phyloP scores from a whole-genome alignment of 805 yeast genomes.

The Saturnispora serradocipensis region DNA sequence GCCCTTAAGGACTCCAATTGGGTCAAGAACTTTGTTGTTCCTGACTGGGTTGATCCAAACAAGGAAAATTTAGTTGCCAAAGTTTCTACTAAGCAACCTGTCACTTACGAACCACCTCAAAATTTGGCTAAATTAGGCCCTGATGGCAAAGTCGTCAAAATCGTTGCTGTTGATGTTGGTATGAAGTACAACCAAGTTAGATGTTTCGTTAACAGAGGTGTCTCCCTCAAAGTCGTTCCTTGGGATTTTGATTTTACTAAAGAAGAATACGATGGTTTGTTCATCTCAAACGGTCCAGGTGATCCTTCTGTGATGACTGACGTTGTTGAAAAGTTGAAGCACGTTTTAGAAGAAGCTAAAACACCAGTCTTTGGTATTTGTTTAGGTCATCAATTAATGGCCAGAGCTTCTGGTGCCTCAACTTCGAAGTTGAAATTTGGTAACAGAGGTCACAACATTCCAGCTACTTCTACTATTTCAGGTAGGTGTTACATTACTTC shows the following conservation, averaged over 20 bases:
- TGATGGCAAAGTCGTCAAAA: constrained; percentile 70
- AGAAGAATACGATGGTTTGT: constrained; percentile 89
- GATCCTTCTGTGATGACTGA: constrained; percentile 83
- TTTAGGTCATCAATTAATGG: constrained; percentile 94
- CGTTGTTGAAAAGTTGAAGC: constrained; percentile 51
- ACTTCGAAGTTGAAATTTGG: constrained; percentile 91
- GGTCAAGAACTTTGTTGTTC: constrained; percentile 55
- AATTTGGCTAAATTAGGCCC: constrained; percentile 45
- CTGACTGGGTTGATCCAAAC: constrained; percentile 93
- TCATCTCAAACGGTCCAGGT: constrained; percentile 98
- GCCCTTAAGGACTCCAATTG: constrained; percentile 31
- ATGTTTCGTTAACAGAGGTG: constrained; percentile 93
- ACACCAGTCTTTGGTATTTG: constrained; percentile 97
- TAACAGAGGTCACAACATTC: constrained; percentile 98
- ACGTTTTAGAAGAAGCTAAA: constrained; percentile 52
- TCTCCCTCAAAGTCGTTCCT: constrained; percentile 90
- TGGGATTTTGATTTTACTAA: constrained; percentile 80
- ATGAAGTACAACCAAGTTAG: constrained; percentile 97
- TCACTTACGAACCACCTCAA: constrained; percentile 62
- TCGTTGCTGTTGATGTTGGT: constrained; percentile 93
- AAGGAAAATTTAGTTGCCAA: constrained; percentile 82
- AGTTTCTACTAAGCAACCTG: constrained; percentile 75
- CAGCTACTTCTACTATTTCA: constrained; percentile 70
- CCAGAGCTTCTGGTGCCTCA: constrained; percentile 91
- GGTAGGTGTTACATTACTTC: constrained; percentile 98